phyloP scores from a whole-genome alignment of 257 asterid species.

The Coffea eugenioides region DNA sequence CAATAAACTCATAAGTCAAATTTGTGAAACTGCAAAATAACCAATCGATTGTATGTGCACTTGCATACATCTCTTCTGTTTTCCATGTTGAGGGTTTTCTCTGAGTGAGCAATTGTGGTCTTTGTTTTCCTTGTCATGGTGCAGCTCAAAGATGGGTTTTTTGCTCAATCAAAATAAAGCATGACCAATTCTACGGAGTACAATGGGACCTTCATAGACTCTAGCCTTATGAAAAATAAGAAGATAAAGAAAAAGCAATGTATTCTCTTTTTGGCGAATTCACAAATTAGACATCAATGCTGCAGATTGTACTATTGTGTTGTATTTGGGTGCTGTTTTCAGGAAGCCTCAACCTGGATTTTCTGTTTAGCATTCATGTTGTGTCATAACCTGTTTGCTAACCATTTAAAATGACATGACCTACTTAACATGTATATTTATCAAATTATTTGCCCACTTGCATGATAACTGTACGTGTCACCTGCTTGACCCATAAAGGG shows the following conservation, averaged over 20 bases:
- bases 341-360: no score
- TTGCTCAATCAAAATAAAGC: not conserved
- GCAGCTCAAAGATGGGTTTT: not conserved
- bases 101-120: not conserved
- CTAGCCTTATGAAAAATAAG: not conserved
- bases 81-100: not conserved
- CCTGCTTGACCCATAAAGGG: no score
- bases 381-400: no score
- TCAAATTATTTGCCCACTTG: no score
- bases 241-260: not conserved
- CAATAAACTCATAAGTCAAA: not conserved
- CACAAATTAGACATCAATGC: not conserved
- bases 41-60: no score
- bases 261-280: not conserved
- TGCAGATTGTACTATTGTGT: no score
- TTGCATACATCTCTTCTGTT: not conserved
- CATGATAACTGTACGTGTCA: no score
- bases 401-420: no score
- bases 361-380: no score
- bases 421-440: no score
- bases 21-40: not conserved
- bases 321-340: no score
- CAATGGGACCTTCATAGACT: not conserved
- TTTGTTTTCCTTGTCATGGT: not conserved
- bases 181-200: not conserved